Evolutionary conservation across 805 yeast species (phyloP).

Genomic region (Yarrowia phangngaensis): DNA sequence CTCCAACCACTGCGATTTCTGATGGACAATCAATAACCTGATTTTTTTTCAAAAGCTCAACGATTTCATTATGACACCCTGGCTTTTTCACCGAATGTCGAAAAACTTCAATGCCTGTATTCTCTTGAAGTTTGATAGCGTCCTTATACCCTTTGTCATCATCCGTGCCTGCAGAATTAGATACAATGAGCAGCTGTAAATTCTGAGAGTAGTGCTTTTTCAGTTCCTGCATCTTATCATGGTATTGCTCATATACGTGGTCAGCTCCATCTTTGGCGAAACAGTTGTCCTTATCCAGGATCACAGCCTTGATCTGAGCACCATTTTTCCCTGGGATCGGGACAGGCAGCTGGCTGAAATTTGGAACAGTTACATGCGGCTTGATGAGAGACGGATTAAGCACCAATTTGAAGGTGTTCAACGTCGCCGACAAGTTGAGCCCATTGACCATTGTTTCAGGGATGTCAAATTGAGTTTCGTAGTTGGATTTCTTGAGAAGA

Average conservation of each 20-base stretch:
- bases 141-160: slow-evolving; percentile 61
- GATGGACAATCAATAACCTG: slow-evolving; percentile 46
- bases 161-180: slow-evolving; percentile 88
- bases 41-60: slow-evolving; percentile 53
- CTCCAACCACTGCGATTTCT: slow-evolving; percentile 85
- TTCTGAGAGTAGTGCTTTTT: slow-evolving; percentile 58
- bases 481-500: too few species aligned
- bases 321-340: slow-evolving; percentile 42
- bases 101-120: slow-evolving; percentile 44
- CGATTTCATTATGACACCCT: slow-evolving; percentile 54
- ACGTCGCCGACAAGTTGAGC: slow-evolving; percentile 72
- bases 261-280: slow-evolving; percentile 81
- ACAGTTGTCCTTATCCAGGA: slow-evolving; percentile 93
- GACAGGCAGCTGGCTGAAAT: slow-evolving; percentile 57
- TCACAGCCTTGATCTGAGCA: slow-evolving; percentile 61
- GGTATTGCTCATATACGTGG: slow-evolving; percentile 72
- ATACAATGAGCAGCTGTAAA: slow-evolving; percentile 63
- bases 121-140: slow-evolving; percentile 58
- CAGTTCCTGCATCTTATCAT: slow-evolving; percentile 53
- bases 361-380: slow-evolving; percentile 57
- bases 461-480: too few species aligned
- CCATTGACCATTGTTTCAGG: slow-evolving; percentile 22
- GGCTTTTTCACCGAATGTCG: slow-evolving; percentile 40
- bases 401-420: slow-evolving; percentile 59
- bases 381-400: slow-evolving; percentile 63